A percentile compares a stretch with the other conserved stretches of the same genome.
These are phyloP conservation scores for Lotus japonicus DNA, from an alignment of 306 rosid genomes.

Conservation along the genomic window DNA sequence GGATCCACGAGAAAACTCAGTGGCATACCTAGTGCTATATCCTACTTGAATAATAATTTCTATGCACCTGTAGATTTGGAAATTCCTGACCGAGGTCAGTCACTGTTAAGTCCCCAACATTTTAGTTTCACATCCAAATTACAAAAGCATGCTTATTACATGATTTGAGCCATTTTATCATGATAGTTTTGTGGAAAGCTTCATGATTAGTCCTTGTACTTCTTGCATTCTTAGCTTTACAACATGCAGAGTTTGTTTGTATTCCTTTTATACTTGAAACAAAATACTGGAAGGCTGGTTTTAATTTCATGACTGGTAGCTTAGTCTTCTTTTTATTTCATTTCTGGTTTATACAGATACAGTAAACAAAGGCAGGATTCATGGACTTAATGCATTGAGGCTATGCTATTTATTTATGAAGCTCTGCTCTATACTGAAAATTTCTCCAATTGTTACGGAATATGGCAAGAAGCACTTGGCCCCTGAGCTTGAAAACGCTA, in stretches of 20 bases:
- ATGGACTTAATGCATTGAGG: conserved; percentile 57
- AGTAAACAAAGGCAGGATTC: conserved; percentile 41
- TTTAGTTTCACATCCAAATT: background rate
- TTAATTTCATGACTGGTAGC: background rate
- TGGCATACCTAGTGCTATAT: conserved; percentile 54
- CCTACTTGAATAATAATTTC: conserved; percentile 58
- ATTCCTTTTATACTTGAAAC: background rate
- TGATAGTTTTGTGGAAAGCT: background rate
- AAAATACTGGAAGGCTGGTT: background rate
- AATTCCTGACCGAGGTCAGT: conserved; percentile 52
- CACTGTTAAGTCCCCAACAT: background rate
- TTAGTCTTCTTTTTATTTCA: background rate
- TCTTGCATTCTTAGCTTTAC: conserved; percentile 2
- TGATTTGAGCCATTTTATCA: conserved; percentile 12
- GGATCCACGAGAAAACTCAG: conserved; percentile 46
- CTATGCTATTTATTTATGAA: conserved; percentile 55
- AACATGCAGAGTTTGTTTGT: background rate
- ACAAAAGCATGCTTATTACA: background rate
- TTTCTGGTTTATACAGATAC: conserved; percentile 34
- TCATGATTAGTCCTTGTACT: background rate
- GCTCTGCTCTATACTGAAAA: conserved; percentile 65
- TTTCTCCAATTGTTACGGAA: conserved; percentile 26
- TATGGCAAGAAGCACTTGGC: conserved; percentile 26
- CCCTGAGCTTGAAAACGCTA: conserved; percentile 31
- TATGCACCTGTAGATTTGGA: conserved; percentile 63